phyloP scores from a whole-genome alignment of 2,329 filamentous ascomycete genomes.

The Microcyclospora tardicrescens region DNA sequence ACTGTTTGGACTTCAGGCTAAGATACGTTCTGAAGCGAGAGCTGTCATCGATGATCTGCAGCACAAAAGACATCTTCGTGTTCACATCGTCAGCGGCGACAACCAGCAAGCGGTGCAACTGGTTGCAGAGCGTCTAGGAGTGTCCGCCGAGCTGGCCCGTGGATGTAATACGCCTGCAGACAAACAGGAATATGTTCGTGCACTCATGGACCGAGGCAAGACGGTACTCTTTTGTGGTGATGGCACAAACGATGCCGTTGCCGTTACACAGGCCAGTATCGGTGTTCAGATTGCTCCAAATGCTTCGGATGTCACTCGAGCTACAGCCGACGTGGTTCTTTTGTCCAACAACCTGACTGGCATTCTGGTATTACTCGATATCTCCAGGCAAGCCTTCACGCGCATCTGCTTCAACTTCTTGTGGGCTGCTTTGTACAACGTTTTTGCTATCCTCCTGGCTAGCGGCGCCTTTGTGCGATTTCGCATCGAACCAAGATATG shows the following conservation, averaged over 20 bases:
- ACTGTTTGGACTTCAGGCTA: slow-evolving; percentile 39
- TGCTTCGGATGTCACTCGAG: slow-evolving; percentile 50
- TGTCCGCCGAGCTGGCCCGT: slow-evolving; percentile 28
- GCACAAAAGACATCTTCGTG: slow-evolving; percentile 33
- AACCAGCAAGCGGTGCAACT: slow-evolving; percentile 35
- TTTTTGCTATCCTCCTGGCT: slow-evolving; percentile 53
- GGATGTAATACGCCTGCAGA: slow-evolving; percentile 39
- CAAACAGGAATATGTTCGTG: slow-evolving; percentile 41
- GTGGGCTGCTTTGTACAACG: slow-evolving; percentile 60
- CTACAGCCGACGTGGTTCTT: slow-evolving; percentile 57
- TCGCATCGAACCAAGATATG: slow-evolving; percentile 49
- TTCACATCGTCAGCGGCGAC: slow-evolving; percentile 48
- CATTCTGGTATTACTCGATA: slow-evolving; percentile 45
- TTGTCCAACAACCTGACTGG: slow-evolving; percentile 39
- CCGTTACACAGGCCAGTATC: slow-evolving; percentile 56
- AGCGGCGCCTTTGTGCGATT: slow-evolving; percentile 47
- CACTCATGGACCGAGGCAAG: slow-evolving; percentile 9
- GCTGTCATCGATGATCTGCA: slow-evolving; percentile 38
- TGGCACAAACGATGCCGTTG: slow-evolving; percentile 66
- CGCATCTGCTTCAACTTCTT: slow-evolving; percentile 50
- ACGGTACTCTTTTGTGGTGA: slow-evolving; percentile 60
- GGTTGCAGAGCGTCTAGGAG: slow-evolving; percentile 32
- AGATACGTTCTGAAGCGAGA: slow-evolving; percentile 37
- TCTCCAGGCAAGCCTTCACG: slow-evolving; percentile 31
- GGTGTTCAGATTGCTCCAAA: slow-evolving; percentile 58